phyloP scores from a whole-genome alignment of 306 rosid species.

The Comarum palustre region DNA sequence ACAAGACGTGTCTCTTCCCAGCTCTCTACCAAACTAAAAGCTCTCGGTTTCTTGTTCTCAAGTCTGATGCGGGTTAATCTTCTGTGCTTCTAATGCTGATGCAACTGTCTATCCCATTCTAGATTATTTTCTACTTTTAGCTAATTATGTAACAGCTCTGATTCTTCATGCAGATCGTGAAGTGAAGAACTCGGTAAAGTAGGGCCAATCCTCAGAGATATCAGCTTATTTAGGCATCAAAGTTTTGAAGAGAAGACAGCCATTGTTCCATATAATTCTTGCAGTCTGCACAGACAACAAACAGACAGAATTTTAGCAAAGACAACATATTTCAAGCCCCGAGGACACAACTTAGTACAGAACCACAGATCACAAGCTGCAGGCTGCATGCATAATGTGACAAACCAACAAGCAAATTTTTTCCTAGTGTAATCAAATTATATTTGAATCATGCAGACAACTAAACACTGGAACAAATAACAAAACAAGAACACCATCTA shows the following conservation, averaged over 20 bases:
- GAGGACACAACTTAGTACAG: not conserved
- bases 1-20: not conserved
- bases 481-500: not conserved
- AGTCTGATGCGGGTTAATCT: slow-evolving; percentile 9
- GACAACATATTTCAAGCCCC: slow-evolving; percentile 9
- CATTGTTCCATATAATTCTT: slow-evolving; percentile 61
- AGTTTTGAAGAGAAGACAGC: slow-evolving; percentile 63
- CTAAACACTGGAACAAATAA: not conserved
- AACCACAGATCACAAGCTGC: not conserved
- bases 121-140: slow-evolving; percentile 4
- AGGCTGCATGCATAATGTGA: not conserved
- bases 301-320: slow-evolving; percentile 20
- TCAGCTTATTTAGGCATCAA: slow-evolving; percentile 32
- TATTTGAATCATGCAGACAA: not conserved
- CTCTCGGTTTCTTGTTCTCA: not conserved
- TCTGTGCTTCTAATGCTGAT: slow-evolving; percentile 4
- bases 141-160: slow-evolving; percentile 8
- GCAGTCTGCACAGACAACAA: slow-evolving; percentile 55
- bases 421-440: not conserved
- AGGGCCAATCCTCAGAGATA: slow-evolving; percentile 21
- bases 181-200: not conserved
- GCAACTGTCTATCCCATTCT: slow-evolving; percentile 11
- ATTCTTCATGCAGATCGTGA: slow-evolving; percentile 5
- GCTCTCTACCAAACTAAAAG: slow-evolving; percentile 10
- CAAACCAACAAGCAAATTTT: not conserved